Evolutionary conservation across 768 basidiomycete genomes (phyloP).

Genomic region (Suillus subluteus): DNA sequence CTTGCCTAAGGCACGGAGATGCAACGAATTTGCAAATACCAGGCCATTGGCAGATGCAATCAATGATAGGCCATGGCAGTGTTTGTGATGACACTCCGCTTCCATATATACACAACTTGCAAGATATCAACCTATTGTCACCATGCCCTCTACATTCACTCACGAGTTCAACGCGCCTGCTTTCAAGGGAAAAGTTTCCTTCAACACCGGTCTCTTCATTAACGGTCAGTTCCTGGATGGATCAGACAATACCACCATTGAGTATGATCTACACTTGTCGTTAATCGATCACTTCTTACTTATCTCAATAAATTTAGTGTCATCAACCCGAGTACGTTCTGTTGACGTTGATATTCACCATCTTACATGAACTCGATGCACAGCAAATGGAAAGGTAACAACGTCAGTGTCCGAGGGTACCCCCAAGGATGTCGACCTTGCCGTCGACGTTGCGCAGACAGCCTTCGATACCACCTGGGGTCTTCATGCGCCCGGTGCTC

Average conservation of each 20-base stretch:
- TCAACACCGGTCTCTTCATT: conserved; percentile 75
- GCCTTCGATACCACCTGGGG: conserved; percentile 72
- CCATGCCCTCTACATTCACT: conserved; percentile 47
- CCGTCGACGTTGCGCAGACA: conserved; percentile 68
- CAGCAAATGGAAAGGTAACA: conserved; percentile 68
- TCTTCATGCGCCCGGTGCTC: conserved; percentile 52
- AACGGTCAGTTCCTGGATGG: conserved; percentile 67
- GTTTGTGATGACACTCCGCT: conserved; percentile 12
- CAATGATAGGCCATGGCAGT: too few species aligned
- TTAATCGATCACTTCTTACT: neutral
- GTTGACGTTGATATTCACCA: conserved; percentile 9
- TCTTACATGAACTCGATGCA: conserved; percentile 19
- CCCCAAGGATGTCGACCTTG: conserved; percentile 72
- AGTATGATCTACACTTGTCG: conserved; percentile 47
- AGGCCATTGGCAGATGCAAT: too few species aligned
- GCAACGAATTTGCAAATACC: too few species aligned
- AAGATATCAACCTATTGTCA: conserved; percentile 6
- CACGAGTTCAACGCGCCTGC: conserved; percentile 55
- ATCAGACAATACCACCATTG: conserved; percentile 61
- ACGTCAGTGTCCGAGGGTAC: conserved; percentile 62
- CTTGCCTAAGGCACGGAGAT: too few species aligned
- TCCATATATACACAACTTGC: conserved; percentile 21
- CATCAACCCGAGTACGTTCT: conserved; percentile 53
- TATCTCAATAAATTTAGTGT: conserved; percentile 41
- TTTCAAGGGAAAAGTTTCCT: conserved; percentile 59